phyloP scores from a whole-genome alignment of 2,329 filamentous ascomycete species.

The Colletotrichum salicis region DNA sequence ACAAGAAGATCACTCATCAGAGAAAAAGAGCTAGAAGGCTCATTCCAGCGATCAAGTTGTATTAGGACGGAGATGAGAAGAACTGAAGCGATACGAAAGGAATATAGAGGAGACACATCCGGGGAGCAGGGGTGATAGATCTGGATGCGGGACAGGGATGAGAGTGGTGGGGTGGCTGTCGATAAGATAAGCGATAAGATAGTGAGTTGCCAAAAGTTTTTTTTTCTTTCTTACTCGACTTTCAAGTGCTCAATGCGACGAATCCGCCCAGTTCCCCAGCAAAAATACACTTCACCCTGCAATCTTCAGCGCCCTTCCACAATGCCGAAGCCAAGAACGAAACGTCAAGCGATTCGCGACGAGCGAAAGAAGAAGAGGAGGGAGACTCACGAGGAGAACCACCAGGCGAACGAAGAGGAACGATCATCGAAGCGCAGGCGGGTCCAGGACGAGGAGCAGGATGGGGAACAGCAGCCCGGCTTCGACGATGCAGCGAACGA shows the following conservation, averaged over 20 bases:
- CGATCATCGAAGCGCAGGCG: slow-evolving; percentile 37
- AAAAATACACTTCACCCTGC: slow-evolving; percentile 6
- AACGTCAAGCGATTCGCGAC: slow-evolving; percentile 51
- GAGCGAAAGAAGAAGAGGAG: slow-evolving; percentile 54
- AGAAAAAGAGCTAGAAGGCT: background rate
- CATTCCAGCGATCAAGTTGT: background rate
- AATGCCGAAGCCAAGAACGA: slow-evolving; percentile 58
- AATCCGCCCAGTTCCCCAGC: slow-evolving; percentile 3
- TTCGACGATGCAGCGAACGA: slow-evolving; percentile 39
- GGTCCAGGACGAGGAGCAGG: slow-evolving; percentile 38
- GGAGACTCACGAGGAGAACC: slow-evolving; percentile 39
- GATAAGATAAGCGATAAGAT: slow-evolving; percentile 41
- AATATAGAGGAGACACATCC: background rate
- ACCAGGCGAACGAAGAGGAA: slow-evolving; percentile 38
- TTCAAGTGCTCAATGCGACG: background rate
- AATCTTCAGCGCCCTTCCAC: slow-evolving; percentile 31
- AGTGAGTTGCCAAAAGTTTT: slow-evolving; percentile 23
- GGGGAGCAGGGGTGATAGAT: background rate
- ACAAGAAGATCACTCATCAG: background rate
- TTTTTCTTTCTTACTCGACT: background rate
- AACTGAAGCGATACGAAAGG: background rate
- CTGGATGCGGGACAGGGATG: background rate
- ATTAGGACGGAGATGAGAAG: background rate
- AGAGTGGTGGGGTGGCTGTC: background rate
- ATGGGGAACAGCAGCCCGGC: slow-evolving; percentile 36